Base-by-base conservation (phyloP, 805 yeast species). In the Komagataella phaffii region DNA sequence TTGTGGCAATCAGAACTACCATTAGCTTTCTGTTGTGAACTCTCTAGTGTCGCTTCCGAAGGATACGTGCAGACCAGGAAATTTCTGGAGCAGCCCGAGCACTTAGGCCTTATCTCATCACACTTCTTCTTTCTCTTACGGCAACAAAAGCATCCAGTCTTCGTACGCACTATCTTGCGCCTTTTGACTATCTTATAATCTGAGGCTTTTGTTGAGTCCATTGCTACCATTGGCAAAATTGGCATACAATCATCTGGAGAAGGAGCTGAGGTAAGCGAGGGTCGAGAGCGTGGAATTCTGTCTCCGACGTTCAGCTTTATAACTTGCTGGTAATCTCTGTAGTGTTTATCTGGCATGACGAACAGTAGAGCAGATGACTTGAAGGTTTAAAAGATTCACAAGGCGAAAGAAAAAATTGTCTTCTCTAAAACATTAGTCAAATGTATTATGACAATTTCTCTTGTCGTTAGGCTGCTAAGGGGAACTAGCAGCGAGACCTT, bases 41-140 rank as follows among this genome's bases (percentile, higher is more conserved):
- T 46, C 23, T 17, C 10, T 19, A 24, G 24, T 17, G 8, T 8
- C 36, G 7, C 36, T 19, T 46, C 36, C 24, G 14, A 44, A 48
- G 72, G 72, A 49, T 67, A 68, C 6, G 64, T 65, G 54, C 72
- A 68, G 17, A 62, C 58, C 14, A 67, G 56, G 56, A 55, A 58
- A 53, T 67, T 67, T 54, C 71, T 55, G 3, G 58, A 47, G 53
- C 71, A 67, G 7, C 70, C 71, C 0, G 69, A 62, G 52, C 71
- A 67, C 8, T 60, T 57, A 3, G 71, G 71, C 53, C 61, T 61
- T 24, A 58, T 50, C 52, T 67, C 71, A 51, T 67, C 70, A 54
- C 71, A 67, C 58, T 67, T 67, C 68, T 67, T 67, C 67, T 67
- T 67, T 49, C 71, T 58, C 50, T 55, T 62, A 21, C 71, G 64